Evolutionary conservation across 208 protist genomes (phyloP).

Genomic region (Polymyxa betae): DNA sequence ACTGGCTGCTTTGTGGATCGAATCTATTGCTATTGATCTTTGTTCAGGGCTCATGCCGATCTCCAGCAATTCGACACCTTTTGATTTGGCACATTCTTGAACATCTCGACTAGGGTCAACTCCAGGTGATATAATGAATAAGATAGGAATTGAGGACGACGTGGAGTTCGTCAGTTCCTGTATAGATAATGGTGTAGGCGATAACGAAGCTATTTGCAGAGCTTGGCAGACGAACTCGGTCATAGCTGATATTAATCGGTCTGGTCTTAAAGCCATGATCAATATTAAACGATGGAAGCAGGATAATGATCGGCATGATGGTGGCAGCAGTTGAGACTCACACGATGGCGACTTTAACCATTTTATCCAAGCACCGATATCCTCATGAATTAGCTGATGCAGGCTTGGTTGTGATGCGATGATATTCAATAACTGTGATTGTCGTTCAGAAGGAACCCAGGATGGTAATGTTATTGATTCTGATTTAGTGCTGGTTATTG

Average conservation of each 20-base stretch:
- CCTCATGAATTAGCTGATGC: neutral
- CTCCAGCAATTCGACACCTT: constrained; percentile 83
- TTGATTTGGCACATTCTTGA: constrained; percentile 77
- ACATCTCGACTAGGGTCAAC: constrained; percentile 92
- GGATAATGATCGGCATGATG: constrained; percentile 63
- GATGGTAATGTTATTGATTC: neutral
- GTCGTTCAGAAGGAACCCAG: neutral
- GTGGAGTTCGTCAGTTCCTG: neutral
- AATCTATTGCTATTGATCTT: constrained; percentile 82
- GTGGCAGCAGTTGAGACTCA: constrained; percentile 82
- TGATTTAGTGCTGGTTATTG: constrained; percentile 71
- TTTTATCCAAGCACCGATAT: constrained; percentile 81
- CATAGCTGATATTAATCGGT: constrained; percentile 68
- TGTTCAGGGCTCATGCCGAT: constrained; percentile 93
- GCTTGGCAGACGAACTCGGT: constrained; percentile 55
- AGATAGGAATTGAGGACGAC: constrained; percentile 73
- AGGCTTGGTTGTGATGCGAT: neutral
- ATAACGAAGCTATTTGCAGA: constrained; percentile 50
- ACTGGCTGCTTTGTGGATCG: constrained; percentile 77
- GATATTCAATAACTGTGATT: neutral
- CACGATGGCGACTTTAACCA: constrained; percentile 84
- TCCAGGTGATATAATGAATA: constrained; percentile 90
- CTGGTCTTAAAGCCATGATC: constrained; percentile 71
- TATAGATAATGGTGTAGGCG: constrained; percentile 33
- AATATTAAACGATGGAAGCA: constrained; percentile 72